phyloP scores from a whole-genome alignment of 768 basidiomycete genomes.

The Pisolithus microcarpus region DNA sequence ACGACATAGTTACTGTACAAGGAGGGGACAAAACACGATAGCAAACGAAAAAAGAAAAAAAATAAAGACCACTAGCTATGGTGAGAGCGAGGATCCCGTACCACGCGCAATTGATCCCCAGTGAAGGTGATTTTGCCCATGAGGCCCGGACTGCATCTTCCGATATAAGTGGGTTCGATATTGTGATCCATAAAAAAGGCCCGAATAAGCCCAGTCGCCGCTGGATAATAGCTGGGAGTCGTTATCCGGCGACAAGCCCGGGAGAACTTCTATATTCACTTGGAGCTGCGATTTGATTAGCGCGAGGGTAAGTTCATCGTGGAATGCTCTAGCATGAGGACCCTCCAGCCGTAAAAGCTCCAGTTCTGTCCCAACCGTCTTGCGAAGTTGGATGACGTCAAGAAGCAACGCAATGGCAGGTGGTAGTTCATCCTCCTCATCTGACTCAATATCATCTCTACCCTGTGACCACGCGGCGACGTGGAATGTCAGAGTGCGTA shows the following conservation, averaged over 20 bases:
- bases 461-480: constrained; percentile 24
- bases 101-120: constrained; percentile 20
- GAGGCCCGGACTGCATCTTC: constrained; percentile 18
- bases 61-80: neutral
- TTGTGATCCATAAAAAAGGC: constrained; percentile 25
- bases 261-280: constrained; percentile 17
- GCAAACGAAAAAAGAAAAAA: neutral
- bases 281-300: constrained; percentile 23
- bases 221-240: constrained; percentile 15
- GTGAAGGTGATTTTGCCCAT: constrained; percentile 4
- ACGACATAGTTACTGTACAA: neutral
- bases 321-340: constrained; percentile 14
- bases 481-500: constrained; percentile 24
- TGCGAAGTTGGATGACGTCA: constrained; percentile 26
- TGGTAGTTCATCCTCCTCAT: constrained; percentile 27
- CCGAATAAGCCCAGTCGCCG: constrained; percentile 22
- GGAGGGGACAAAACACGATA: neutral
- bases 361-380: constrained; percentile 23
- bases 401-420: constrained; percentile 25
- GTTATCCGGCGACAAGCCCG: constrained; percentile 5
- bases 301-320: constrained; percentile 18
- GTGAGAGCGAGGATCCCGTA: constrained; percentile 6
- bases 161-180: constrained; percentile 26
- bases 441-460: constrained; percentile 24
- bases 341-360: constrained; percentile 23